Base-by-base conservation (phyloP, 805 yeast genomes). In the Yarrowia sp. region DNA sequence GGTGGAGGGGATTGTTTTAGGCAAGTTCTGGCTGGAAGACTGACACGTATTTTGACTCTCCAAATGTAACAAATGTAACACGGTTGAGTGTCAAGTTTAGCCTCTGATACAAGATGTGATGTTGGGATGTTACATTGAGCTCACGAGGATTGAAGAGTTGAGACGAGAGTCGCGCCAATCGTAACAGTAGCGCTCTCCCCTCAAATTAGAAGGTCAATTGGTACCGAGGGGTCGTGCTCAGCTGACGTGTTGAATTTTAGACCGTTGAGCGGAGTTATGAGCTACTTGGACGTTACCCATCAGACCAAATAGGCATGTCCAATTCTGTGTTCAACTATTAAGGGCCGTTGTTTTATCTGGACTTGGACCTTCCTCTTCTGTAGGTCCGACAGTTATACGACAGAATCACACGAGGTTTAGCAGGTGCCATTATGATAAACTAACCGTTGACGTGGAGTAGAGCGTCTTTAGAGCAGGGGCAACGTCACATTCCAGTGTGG, bases 121-220 rank as follows among this genome's bases (percentile, higher is more conserved):
- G n/a, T 48, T 26, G 52, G 52, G 36, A 26, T 48, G 52, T 48
- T 48, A 26, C 52, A 48, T 48, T 48, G n/a, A 12, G 26, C 35
- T 16, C 26, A 45, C 48, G 26, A 43, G 46, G 46, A 2, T 43
- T 7, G 32, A 26, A 5, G 32, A 26, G 32, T 5, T 26, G 32
- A 26, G 32, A 26, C 32, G 2, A 26, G 32, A 26, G 32, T 26
- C 32, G 32, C 7, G 32, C 7, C 32, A 26, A 26, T 26, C 32
- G 32, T 26, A 26, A 26, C 4, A 26, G 32, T 26, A 26, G 32
- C 32, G 7, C 32, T 3, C 32, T 46, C 32, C 50, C n/a, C 35
- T 8, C 50, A 19, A 46, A 46, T 11, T 22, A 12, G 50, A 22
- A 19, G 22, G 5, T 26, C 32, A 26, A 26, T 26, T 26, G 32